Percentiles rank a stretch among this genome's conserved stretches.
Evolutionary conservation across 139 green algal species (phyloP).

Genomic region (Limnomonas spitsbergensis): DNA sequence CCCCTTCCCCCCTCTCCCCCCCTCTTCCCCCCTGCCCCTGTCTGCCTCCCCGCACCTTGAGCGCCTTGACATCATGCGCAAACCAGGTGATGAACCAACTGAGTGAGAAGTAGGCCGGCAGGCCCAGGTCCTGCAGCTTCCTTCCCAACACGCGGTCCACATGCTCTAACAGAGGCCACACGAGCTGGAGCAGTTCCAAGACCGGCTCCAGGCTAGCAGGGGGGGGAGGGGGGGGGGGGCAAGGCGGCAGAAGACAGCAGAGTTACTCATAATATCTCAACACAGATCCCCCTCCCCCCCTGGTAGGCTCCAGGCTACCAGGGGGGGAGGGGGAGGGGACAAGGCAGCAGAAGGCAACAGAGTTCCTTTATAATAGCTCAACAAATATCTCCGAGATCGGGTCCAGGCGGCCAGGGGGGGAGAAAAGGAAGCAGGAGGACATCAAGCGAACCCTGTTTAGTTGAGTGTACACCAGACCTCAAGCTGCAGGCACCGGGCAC

Average conservation of each 20-base stretch:
- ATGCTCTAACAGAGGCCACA: constrained; percentile 54
- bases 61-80: constrained; percentile 63
- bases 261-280: background rate
- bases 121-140: constrained; percentile 34
- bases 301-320: background rate
- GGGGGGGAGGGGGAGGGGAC: background rate
- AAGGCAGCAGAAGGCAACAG: background rate
- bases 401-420: too few species aligned
- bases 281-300: background rate
- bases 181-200: constrained; percentile 56
- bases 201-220: constrained; percentile 38
- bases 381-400: too few species aligned
- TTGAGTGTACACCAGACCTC: too few species aligned
- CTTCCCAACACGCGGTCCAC: constrained; percentile 38
- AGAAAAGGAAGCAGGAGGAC: too few species aligned
- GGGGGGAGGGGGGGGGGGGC: background rate
- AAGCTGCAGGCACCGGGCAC: too few species aligned
- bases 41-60: too few species aligned
- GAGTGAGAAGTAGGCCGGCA: constrained; percentile 69
- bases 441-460: too few species aligned
- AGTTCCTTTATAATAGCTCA: too few species aligned
- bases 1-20: too few species aligned
- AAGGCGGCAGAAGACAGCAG: background rate
- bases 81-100: constrained; percentile 88
- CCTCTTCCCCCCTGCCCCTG: too few species aligned